Evolutionary conservation across 306 rosid genomes (phyloP).

Genomic region (Pueraria montana): DNA sequence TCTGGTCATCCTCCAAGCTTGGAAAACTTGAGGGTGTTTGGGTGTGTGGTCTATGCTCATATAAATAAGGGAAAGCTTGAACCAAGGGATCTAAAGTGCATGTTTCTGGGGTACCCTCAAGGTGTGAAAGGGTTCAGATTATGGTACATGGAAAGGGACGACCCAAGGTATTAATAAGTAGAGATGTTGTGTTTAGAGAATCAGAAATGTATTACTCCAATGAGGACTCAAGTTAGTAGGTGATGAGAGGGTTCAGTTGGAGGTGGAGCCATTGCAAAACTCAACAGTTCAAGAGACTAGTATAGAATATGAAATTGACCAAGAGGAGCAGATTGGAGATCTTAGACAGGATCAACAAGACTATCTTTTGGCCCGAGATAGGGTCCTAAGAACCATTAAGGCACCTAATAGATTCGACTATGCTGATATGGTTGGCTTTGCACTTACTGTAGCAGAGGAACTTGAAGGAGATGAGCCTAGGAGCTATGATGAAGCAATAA

Average conservation of each 20-base stretch:
- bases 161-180: too few species aligned
- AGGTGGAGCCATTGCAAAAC: too few species aligned
- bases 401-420: background rate
- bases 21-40: background rate
- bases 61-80: background rate
- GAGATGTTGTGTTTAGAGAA: background rate
- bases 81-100: background rate
- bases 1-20: too few species aligned
- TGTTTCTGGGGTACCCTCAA: too few species aligned
- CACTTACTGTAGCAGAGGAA: background rate
- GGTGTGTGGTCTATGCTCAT: conserved; percentile 6
- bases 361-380: background rate
- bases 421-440: background rate
- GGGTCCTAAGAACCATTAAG: background rate
- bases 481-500: background rate
- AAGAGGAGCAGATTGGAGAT: background rate
- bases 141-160: too few species aligned
- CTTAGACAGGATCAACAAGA: background rate
- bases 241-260: background rate
- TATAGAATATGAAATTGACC: background rate
- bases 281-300: background rate
- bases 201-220: too few species aligned
- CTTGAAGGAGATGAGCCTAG: background rate
- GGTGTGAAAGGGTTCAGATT: too few species aligned
- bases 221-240: background rate